Evolutionary conservation across 1,139 yeast genomes (phyloP).

Genomic region (Kurtzmaniella quercitrusa): DNA sequence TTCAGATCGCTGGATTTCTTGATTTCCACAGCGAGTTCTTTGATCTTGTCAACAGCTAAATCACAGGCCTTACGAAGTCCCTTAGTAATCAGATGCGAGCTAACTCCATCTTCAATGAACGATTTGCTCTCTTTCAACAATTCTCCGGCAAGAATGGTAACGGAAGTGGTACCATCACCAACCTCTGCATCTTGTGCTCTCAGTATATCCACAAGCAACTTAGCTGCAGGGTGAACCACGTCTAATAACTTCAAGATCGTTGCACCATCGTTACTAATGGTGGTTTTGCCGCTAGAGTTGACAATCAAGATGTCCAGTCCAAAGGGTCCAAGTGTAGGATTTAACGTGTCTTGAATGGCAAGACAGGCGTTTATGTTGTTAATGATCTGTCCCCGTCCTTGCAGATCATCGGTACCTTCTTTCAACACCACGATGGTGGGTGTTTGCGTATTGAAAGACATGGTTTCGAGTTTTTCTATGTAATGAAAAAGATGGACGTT

Average conservation of each 20-base stretch:
- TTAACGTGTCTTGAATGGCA: conserved; percentile 93
- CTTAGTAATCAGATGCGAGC: conserved; percentile 81
- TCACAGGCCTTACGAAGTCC: conserved; percentile 84
- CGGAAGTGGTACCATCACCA: conserved; percentile 98
- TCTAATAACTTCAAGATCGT: conserved; percentile 88
- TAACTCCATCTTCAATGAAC: conserved; percentile 93
- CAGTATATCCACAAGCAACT: conserved; percentile 89
- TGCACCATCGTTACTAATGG: conserved; percentile 97
- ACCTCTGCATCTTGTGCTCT: conserved; percentile 98
- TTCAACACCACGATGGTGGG: conserved; percentile 96
- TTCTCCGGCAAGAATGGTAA: conserved; percentile 92
- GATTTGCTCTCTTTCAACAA: conserved; percentile 83
- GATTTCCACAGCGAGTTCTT: conserved; percentile 71
- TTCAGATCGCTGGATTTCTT: conserved; percentile 38
- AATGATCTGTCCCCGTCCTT: conserved; percentile 93
- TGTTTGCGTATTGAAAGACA: conserved; percentile 89
- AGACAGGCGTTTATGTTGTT: conserved; percentile 95
- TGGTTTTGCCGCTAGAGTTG: conserved; percentile 76
- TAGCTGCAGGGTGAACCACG: conserved; percentile 98
- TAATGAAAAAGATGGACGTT: neutral
- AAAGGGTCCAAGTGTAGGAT: conserved; percentile 93
- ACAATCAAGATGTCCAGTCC: conserved; percentile 95
- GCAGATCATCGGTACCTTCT: conserved; percentile 97
- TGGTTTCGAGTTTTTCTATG: conserved; percentile 16
- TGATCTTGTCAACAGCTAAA: conserved; percentile 68